Base-by-base conservation (phyloP, 805 yeast species). In the Grigorovia yakushimaensis region DNA sequence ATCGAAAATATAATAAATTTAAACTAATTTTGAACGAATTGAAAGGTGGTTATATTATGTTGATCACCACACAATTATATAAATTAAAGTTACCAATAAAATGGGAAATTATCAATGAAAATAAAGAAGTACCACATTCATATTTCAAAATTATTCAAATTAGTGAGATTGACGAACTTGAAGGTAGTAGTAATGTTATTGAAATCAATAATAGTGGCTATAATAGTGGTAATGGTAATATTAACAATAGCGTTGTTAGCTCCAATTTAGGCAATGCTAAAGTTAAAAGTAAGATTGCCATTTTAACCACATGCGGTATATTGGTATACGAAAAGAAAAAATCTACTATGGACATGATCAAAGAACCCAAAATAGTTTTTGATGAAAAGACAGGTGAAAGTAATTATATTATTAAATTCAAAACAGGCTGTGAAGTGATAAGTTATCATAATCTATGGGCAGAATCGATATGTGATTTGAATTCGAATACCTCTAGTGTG, bases 241-340 rank as follows among this genome's bases (percentile, higher is more conserved):
- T 21, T 36, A 42, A 37, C 5, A 17, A 43, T 36, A 27, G 27
- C 13, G 17, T 44, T 27, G 10, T 39, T 21, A 24, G 30, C 40
- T 27, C 9, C 20, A 36, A 15, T 18, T n/a, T n/a, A 35, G 22
- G 19, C 11, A 39, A 53, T 43, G 59, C 56, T 11, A 50, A 54
- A 15, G 74, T 79, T 80, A 73, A 64, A 48, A 68, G 64, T 35
- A 71, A 70, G 47, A 72, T 63, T 53, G 77, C 73, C 21, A 58
- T 77, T n/a, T 56, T 77, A 42, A 77, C 82, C 0, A 62, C 75
- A 0, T 67, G 73, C 49, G 81, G 81, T 1, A 52, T 77, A 19
- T 61, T 75, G 13, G 60, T 77, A 27, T 77, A 70, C 57, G 74
- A 72, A 42, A 51, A 50, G 39, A 45, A 30, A 24, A 48, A 27